Evolutionary conservation across 768 basidiomycete genomes (phyloP), one percentile per base, ranked within the genome.

Genomic region (Hypsizygus marmoreus): DNA sequence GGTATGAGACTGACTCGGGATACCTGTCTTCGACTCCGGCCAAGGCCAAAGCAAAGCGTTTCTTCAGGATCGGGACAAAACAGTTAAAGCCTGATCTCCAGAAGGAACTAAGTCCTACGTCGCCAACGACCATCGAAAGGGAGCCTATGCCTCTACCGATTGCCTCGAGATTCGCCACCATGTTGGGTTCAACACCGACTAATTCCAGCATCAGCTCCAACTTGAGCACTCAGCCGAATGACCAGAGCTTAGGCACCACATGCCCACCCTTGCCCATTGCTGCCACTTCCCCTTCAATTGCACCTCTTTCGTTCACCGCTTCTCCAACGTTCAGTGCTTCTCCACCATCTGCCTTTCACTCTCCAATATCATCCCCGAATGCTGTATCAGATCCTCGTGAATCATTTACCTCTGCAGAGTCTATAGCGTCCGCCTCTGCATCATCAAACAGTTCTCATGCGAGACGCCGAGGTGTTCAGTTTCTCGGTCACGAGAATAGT

Each of bases 121-220:
- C 63, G 40, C 65, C 62, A 11, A 26, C 45, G 9, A 23, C 42
- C 6, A 39, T 51, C 13, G 59, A 58, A 17, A 66, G 55, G 37
- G 65, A 66, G 29, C 54, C 61, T 1, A 56, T 72, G 24, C 56
- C 64, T 6, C 66, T 77, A 16, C 76, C 77, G 17, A 78, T 79
- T 44, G 76, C 76, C 3, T 71, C 65, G 13, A 62, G 64, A 47
- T 81, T 78, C 51, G 76, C 72, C 9, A 75, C 70, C 1, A 68
- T 69, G 5, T 43, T 66, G 17, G 53, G 42, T 29, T 24, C 47
- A n/a, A 47, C 37, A 10, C 41, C 44, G 5, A 38, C 34, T 17
- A 40, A 33, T 10, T 33, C 40, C 22, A 57, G 48, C 23, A 44
- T n/a, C 45, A 26, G 41, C 52, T 23, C 11, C 25, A 48, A 43